These are phyloP conservation scores for Umbelopsis vinacea DNA, from an alignment of 192 early-diverging fungal species.

Conservation along the genomic window DNA sequence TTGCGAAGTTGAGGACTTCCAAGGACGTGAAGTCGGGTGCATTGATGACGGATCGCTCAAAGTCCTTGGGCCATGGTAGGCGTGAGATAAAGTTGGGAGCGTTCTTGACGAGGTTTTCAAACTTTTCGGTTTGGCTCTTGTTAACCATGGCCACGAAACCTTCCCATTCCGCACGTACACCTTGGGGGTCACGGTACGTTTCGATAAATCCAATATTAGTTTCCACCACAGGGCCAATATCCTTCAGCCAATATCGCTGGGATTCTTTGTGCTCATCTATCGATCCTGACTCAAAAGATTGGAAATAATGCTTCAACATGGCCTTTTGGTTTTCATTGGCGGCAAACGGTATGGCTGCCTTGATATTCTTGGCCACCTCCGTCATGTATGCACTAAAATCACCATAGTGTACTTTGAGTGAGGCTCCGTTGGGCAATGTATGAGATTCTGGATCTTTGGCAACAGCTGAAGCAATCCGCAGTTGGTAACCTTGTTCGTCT, in stretches of 20 bases:
- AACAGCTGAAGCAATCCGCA: conserved; percentile 46
- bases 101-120: conserved; percentile 56
- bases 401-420: conserved; percentile 48
- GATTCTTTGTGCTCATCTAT: conserved; percentile 63
- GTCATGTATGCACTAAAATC: conserved; percentile 52
- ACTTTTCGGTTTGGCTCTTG: conserved; percentile 61
- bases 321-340: conserved; percentile 58
- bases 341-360: conserved; percentile 47
- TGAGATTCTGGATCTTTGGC: conserved; percentile 26
- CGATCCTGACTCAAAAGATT: conserved; percentile 57
- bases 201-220: conserved; percentile 69
- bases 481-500: conserved; percentile 28
- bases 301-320: conserved; percentile 56
- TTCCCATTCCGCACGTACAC: conserved; percentile 67
- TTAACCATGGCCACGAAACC: conserved; percentile 69
- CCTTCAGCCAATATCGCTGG: conserved; percentile 60
- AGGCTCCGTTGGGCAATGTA: conserved; percentile 38
- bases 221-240: conserved; percentile 61
- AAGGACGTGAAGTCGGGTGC: conserved; percentile 63
- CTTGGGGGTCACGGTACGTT: conserved; percentile 66
- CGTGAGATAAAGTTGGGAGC: conserved; percentile 51
- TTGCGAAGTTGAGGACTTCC: conserved; percentile 62
- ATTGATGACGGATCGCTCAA: conserved; percentile 52
- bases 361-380: conserved; percentile 45
- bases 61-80: conserved; percentile 57